These are phyloP conservation scores for Xanthoceras sorbifolium DNA, from an alignment of 345 rosid species.

Conservation along the genomic window DNA sequence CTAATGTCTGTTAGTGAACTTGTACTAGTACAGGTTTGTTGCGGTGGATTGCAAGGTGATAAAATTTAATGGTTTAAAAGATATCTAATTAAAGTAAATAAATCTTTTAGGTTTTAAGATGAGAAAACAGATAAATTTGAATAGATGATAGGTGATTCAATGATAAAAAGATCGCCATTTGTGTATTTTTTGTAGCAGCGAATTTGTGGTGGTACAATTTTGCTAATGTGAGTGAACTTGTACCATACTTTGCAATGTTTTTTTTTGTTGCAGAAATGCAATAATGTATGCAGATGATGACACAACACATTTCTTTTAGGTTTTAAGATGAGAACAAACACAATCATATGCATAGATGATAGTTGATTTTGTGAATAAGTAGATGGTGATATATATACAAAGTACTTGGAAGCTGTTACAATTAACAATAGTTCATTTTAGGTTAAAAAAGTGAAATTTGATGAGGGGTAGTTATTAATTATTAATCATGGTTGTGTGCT, in stretches of 20 bases:
- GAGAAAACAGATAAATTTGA: not conserved
- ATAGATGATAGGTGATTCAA: not conserved
- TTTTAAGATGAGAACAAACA: not conserved
- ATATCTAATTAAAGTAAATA: no score
- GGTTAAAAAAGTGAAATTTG: not conserved
- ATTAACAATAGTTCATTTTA: not conserved
- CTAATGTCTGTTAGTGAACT: no score
- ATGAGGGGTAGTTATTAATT: not conserved
- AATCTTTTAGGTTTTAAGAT: no score
- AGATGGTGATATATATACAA: not conserved
- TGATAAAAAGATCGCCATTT: not conserved
- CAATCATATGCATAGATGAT: not conserved
- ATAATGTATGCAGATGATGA: not conserved
- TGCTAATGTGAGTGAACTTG: not conserved
- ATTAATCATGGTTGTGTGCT: not conserved
- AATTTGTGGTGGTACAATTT: not conserved
- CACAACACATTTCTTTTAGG: not conserved
- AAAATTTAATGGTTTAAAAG: not conserved
- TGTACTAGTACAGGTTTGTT: no score
- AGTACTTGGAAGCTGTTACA: no score
- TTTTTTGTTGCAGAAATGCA: not conserved
- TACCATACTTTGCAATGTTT: no score
- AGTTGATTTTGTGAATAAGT: not conserved
- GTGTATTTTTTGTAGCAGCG: not conserved
- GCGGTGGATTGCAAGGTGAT: no score